phyloP scores from a whole-genome alignment of 2,329 filamentous ascomycete genomes.

The Lecanicillium sp. region DNA sequence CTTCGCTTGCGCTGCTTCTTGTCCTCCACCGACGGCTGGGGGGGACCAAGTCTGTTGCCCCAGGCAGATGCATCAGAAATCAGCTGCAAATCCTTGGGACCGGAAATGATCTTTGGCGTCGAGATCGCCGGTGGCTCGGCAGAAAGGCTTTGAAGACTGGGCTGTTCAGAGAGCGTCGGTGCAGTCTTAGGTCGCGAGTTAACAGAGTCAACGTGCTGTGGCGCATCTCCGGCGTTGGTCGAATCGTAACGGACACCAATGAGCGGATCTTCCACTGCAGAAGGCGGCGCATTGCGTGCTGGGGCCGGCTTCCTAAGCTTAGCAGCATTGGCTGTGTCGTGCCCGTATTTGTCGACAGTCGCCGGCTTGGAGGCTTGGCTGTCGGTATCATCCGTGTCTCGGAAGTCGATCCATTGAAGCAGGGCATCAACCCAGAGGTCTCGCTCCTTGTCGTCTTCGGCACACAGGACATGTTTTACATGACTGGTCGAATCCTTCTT shows the following conservation, averaged over 20 bases:
- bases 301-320: conserved; percentile 29
- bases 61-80: conserved; percentile 80
- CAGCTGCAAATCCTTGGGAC: conserved; percentile 73
- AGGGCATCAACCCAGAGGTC: conserved; percentile 91
- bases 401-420: conserved; percentile 79
- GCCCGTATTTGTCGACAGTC: conserved; percentile 30
- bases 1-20: conserved; percentile 76
- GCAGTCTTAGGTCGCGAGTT: conserved; percentile 33
- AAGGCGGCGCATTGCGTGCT: conserved; percentile 30
- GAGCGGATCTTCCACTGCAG: conserved; percentile 36
- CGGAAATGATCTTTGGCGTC: conserved; percentile 61
- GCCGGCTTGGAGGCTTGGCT: conserved; percentile 24
- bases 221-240: conserved; percentile 46
- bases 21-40: conserved; percentile 55
- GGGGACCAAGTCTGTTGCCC: conserved; percentile 66
- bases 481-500: conserved; percentile 85
- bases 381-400: conserved; percentile 49
- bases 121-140: conserved; percentile 30
- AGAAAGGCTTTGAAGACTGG: conserved; percentile 26
- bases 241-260: conserved; percentile 55
- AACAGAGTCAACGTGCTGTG: conserved; percentile 35
- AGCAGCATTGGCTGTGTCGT: conserved; percentile 20
- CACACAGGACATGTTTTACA: conserved; percentile 90
- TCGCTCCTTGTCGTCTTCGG: conserved; percentile 87
- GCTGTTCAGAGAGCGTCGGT: conserved; percentile 28